Conservation (phyloP, 2,329 filamentous ascomycete species). For the Pleurostoma richardsiae region DNA sequence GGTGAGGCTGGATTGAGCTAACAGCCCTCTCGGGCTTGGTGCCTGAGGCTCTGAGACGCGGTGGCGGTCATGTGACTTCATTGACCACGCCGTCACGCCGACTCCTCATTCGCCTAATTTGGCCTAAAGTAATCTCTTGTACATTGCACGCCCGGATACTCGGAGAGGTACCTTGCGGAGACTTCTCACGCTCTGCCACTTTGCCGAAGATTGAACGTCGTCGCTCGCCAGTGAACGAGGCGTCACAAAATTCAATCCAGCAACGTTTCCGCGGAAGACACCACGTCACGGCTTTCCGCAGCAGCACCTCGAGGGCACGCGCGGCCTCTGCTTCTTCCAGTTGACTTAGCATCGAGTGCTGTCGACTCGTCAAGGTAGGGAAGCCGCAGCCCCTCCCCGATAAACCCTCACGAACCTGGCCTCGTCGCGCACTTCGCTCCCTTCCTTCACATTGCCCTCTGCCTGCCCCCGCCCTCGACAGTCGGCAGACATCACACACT, state of each 20-base stretch:
- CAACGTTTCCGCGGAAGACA: neutral
- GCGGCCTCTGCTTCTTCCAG: neutral
- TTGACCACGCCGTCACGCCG: no score
- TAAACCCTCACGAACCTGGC: neutral
- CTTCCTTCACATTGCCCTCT: no score
- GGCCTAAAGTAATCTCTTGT: conserved; percentile 9
- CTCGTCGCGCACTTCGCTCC: neutral
- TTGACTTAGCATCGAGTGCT: neutral
- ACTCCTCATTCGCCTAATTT: conserved; percentile 2
- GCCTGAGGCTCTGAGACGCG: no score
- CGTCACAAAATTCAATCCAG: conserved; percentile 8
- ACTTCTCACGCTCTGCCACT: conserved; percentile 8
- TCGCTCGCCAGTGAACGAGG: conserved; percentile 8
- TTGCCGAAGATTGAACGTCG: conserved; percentile 7
- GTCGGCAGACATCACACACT: no score
- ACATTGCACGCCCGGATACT: conserved; percentile 9
- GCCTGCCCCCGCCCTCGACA: no score
- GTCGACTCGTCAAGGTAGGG: neutral
- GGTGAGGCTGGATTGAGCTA: no score
- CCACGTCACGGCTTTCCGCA: neutral
- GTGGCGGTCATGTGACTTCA: no score
- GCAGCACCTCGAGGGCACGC: neutral
- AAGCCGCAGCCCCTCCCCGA: neutral
- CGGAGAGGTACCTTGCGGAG: conserved; percentile 10
- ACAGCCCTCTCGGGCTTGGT: no score